Base-by-base conservation (phyloP, 495 filamentous ascomycete genomes). In the Cercophora sp. region DNA sequence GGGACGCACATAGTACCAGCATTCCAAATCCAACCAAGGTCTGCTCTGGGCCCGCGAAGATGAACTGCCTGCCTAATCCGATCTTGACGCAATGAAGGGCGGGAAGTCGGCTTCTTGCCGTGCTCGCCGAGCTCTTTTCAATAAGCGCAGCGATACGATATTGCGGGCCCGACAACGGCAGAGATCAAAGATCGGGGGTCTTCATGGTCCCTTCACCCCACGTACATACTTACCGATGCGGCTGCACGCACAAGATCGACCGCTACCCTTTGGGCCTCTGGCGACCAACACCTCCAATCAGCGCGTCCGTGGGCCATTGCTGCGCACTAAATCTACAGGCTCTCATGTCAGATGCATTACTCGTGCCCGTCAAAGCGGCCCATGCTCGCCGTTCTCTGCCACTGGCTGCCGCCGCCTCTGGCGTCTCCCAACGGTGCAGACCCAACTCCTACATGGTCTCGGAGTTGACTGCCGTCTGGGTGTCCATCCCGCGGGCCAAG, bases 241-340 rank as follows among this genome's bases (percentile, higher is more conserved):
- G 65, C 60, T 65, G 54, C 64, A 63, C 44, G 57, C 57, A 57
- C 58, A 51, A 63, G 62, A 67, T 65, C 59, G 59, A 51, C 55
- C 48, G 49, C 35, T 54, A 57, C 52, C 58, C 56, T n/a, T n/a
- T n/a, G n/a, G n/a, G n/a, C n/a, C n/a, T 56, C 47, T 52, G 19
- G 36, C 42, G 51, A 48, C 39, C 45, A 46, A 11, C 15, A 22
- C 35, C 23, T 52, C 37, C 39, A 41, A 35, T 54, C 49, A 15
- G 22, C 13, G 13, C 52, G 39, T 40, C 27, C 13, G 20, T 39
- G 27, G 54, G 18, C 42, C 51, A 16, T 43, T 24, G 25, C 23
- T 34, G 32, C 46, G 32, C 46, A 48, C 31, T 37, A 48, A 48
- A 26, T 20, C 31, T 15, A 26, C 31, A 13, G 1, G 27, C 11